Conservation (phyloP, 1,284 basidiomycete genomes). For the Pulveroboletus sp. region DNA sequence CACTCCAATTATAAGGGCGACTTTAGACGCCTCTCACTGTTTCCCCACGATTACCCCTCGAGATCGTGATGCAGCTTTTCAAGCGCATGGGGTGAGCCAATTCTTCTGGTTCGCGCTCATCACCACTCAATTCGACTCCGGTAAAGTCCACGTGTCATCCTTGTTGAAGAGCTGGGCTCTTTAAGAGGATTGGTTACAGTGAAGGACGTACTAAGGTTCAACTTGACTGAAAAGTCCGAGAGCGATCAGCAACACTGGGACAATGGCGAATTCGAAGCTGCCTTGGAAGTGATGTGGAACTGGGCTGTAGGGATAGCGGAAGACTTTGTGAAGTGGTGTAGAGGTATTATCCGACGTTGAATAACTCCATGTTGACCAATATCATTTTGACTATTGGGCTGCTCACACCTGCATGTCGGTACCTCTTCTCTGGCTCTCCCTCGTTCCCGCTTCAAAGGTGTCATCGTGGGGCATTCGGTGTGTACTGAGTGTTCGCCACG, state of each 20-base stretch:
- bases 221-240: slow-evolving; percentile 56
- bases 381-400: not conserved
- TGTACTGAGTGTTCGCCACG: not conserved
- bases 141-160: slow-evolving; percentile 85
- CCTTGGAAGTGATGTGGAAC: slow-evolving; percentile 62
- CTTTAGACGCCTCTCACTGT: slow-evolving; percentile 88
- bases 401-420: not conserved
- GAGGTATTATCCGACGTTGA: slow-evolving; percentile 20
- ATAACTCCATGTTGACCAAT: not conserved
- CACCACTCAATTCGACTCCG: not conserved
- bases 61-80: slow-evolving; percentile 96
- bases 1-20: slow-evolving; percentile 10
- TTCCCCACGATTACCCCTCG: slow-evolving; percentile 89
- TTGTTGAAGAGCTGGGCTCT: slow-evolving; percentile 84
- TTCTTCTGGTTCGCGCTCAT: not conserved
- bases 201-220: slow-evolving; percentile 92
- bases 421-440: not conserved
- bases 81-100: slow-evolving; percentile 87
- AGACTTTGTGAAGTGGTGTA: slow-evolving; percentile 29
- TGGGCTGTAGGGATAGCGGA: slow-evolving; percentile 40
- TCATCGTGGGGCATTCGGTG: not conserved
- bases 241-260: slow-evolving; percentile 58
- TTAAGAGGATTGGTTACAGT: slow-evolving; percentile 91
- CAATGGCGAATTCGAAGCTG: slow-evolving; percentile 61
- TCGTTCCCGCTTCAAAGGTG: not conserved